phyloP scores from a whole-genome alignment of 768 basidiomycete species.

The Russula abietina region DNA sequence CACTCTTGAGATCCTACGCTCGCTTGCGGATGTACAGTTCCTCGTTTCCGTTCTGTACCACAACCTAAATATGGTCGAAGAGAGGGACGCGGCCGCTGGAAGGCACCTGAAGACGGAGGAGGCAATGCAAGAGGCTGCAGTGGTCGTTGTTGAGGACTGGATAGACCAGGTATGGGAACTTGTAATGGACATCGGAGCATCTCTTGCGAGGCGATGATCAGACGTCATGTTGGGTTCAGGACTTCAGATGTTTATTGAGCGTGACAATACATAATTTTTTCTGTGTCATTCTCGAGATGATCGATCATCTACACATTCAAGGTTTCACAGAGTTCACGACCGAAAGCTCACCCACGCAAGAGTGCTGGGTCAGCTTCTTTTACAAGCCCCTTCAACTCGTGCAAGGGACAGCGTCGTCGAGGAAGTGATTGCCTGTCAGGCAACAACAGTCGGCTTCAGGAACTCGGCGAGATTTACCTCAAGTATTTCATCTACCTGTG shows the following conservation, averaged over 20 bases:
- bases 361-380: too few relatives aligned
- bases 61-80: constrained; percentile 50
- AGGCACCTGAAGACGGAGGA: constrained; percentile 45
- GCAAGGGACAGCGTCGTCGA: too few relatives aligned
- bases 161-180: constrained; percentile 50
- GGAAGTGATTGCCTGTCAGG: too few relatives aligned
- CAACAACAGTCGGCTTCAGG: too few relatives aligned
- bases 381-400: too few relatives aligned
- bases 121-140: constrained; percentile 39
- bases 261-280: not conserved
- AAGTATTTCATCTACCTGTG: too few relatives aligned
- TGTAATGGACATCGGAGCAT: constrained; percentile 52
- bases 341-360: too few relatives aligned
- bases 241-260: not conserved
- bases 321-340: too few relatives aligned
- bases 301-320: too few relatives aligned
- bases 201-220: constrained; percentile 37
- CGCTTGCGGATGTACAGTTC: constrained; percentile 66
- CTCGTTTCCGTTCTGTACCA: constrained; percentile 64
- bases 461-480: too few relatives aligned
- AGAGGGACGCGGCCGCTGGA: constrained; percentile 50
- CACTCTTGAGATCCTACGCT: constrained; percentile 50
- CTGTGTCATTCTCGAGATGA: too few relatives aligned
- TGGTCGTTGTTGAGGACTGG: constrained; percentile 45
- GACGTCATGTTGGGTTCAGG: too few relatives aligned